Evolutionary conservation across 129 eudicot species (phyloP).

Genomic region (Lactuca sativa): DNA sequence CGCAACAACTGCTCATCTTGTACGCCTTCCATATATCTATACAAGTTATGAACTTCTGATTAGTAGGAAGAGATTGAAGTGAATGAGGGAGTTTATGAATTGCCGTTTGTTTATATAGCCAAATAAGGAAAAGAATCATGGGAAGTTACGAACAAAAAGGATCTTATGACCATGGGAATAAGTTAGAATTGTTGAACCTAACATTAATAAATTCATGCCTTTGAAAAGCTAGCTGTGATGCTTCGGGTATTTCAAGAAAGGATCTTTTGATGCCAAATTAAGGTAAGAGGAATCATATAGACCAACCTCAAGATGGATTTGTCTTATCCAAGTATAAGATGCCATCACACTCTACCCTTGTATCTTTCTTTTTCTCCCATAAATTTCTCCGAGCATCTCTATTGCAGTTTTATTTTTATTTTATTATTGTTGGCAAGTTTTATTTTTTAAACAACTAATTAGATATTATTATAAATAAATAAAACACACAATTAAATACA

Average conservation of each 20-base stretch:
- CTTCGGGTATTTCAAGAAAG: conserved; percentile 35
- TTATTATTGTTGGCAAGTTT: too few relatives aligned
- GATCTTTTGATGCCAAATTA: conserved; percentile 22
- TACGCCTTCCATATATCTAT: conserved; percentile 38
- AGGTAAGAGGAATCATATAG: conserved; percentile 16
- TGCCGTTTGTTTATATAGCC: conserved; percentile 26
- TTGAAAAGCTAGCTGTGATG: conserved; percentile 22
- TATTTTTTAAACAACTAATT: too few relatives aligned
- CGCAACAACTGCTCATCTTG: conserved; percentile 50
- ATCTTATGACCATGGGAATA: conserved; percentile 7
- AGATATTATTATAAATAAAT: too few relatives aligned
- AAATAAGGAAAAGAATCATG: conserved; percentile 9
- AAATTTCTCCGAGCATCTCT: conserved; percentile 18
- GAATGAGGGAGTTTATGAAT: conserved; percentile 1
- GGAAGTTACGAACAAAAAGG: conserved; percentile 19
- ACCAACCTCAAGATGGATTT: conserved; percentile 19
- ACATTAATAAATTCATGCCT: background rate
- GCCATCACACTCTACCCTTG: conserved; percentile 1
- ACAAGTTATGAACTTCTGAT: too few relatives aligned
- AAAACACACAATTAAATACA: too few relatives aligned
- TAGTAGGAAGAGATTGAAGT: background rate
- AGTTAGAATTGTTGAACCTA: conserved; percentile 12
- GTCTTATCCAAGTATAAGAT: conserved; percentile 22
- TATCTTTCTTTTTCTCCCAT: conserved; percentile 5
- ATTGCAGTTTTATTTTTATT: background rate